Conservation (phyloP, 768 basidiomycete genomes). For the Amanita rubescens region DNA sequence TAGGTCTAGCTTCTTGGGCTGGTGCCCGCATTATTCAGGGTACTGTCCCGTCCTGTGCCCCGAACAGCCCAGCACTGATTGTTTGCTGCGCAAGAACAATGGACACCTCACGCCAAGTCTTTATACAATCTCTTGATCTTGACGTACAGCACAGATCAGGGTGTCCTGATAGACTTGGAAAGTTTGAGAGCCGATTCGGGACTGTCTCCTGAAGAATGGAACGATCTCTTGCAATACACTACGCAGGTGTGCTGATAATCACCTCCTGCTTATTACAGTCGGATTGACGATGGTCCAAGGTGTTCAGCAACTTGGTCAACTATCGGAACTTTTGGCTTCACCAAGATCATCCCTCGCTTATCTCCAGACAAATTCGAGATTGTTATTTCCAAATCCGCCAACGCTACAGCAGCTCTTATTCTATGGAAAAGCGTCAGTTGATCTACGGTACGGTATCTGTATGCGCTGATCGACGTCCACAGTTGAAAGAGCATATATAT, state of each 20-base stretch:
- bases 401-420: constrained; percentile 42
- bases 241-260: constrained; percentile 45
- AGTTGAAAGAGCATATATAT: constrained; percentile 77
- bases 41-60: constrained; percentile 7
- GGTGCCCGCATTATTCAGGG: constrained; percentile 77
- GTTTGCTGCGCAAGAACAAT: constrained; percentile 46
- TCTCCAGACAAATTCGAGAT: constrained; percentile 51
- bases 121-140: constrained; percentile 68
- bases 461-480: constrained; percentile 3
- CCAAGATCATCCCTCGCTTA: constrained; percentile 78
- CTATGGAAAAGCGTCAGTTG: constrained; percentile 57
- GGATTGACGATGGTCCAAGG: constrained; percentile 20
- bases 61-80: not conserved
- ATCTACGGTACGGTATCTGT: not conserved
- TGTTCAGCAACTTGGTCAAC: constrained; percentile 61
- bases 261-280: not conserved
- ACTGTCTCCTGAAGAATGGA: constrained; percentile 55
- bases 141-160: constrained; percentile 51
- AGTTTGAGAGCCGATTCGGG: constrained; percentile 46
- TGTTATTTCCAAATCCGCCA: constrained; percentile 54
- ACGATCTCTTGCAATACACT: constrained; percentile 63
- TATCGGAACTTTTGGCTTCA: constrained; percentile 80
- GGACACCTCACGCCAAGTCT: constrained; percentile 62
- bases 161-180: constrained; percentile 49
- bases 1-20: constrained; percentile 73